Evolutionary conservation across 768 basidiomycete species (phyloP).

Genomic region (Kwoniella sp.): DNA sequence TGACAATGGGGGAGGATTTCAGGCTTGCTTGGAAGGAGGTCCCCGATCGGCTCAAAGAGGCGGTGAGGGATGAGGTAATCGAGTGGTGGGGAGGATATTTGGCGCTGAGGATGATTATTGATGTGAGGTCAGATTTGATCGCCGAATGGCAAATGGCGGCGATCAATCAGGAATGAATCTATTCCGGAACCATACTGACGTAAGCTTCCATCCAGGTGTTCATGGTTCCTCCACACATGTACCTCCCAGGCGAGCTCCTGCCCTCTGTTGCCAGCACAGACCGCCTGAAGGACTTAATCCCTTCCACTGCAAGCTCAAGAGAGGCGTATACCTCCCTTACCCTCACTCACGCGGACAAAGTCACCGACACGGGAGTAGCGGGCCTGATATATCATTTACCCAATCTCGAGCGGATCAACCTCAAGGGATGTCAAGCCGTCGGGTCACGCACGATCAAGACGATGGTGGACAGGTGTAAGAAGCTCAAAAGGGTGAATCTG

Average conservation of each 20-base stretch:
- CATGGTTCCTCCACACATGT: conserved; percentile 28
- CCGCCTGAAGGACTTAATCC: conserved; percentile 32
- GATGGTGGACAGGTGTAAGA: conserved; percentile 28
- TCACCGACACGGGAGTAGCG: conserved; percentile 37
- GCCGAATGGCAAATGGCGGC: background rate
- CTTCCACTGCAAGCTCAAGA: background rate
- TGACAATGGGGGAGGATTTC: conserved; percentile 16
- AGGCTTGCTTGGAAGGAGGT: conserved; percentile 34
- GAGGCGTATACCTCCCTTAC: conserved; percentile 21
- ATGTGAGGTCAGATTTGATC: conserved; percentile 30
- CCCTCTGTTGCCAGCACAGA: conserved; percentile 27
- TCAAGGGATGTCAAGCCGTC: conserved; percentile 39
- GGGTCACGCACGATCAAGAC: conserved; percentile 23
- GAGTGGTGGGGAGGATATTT: conserved; percentile 35
- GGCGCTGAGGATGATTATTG: conserved; percentile 29
- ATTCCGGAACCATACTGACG: too few relatives aligned
- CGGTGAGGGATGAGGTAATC: conserved; percentile 37
- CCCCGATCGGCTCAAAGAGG: conserved; percentile 37
- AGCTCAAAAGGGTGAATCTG: conserved; percentile 36
- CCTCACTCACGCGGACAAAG: conserved; percentile 30
- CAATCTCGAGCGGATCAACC: conserved; percentile 35
- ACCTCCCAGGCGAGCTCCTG: conserved; percentile 32
- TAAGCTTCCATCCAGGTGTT: conserved; percentile 32
- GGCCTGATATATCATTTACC: conserved; percentile 37
- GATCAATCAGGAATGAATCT: too few relatives aligned